Evolutionary conservation across 2,329 filamentous ascomycete species (phyloP).

Genomic region (Penicillium sp.): DNA sequence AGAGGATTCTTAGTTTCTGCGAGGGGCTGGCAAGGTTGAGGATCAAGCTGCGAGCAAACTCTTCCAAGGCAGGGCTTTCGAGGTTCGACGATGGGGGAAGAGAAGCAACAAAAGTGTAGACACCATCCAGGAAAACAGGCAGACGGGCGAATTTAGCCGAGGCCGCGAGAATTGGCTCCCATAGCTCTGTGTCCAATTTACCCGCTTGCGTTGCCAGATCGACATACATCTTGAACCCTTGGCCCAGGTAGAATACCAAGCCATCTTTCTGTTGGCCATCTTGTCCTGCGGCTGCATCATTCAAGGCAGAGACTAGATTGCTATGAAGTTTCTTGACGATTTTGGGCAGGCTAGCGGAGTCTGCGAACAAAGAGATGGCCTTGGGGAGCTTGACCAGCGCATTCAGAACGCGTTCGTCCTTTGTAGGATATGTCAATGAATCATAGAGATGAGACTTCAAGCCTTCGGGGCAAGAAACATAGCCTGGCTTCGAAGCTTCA

Average conservation of each 20-base stretch:
- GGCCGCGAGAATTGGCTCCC: slow-evolving; percentile 67
- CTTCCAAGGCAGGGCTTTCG: slow-evolving; percentile 62
- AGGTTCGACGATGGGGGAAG: slow-evolving; percentile 36
- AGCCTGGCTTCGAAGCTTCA: slow-evolving; percentile 45
- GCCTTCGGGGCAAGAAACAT: slow-evolving; percentile 44
- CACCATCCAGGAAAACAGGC: slow-evolving; percentile 68
- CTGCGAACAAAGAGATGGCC: slow-evolving; percentile 59
- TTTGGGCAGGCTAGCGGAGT: slow-evolving; percentile 68
- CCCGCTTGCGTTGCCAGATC: slow-evolving; percentile 65
- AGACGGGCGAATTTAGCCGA: slow-evolving; percentile 69
- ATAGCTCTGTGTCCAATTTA: slow-evolving; percentile 64
- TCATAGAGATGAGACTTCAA: slow-evolving; percentile 76
- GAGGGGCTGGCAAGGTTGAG: slow-evolving; percentile 76
- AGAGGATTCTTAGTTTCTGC: slow-evolving; percentile 72
- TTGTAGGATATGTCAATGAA: slow-evolving; percentile 63
- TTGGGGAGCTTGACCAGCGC: slow-evolving; percentile 68
- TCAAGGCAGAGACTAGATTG: slow-evolving; percentile 68
- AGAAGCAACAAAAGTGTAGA: slow-evolving; percentile 55
- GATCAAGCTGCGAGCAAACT: slow-evolving; percentile 67
- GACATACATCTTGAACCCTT: slow-evolving; percentile 74
- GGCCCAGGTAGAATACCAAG: slow-evolving; percentile 67
- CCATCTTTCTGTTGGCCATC: slow-evolving; percentile 48
- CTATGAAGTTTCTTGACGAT: slow-evolving; percentile 68
- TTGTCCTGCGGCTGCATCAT: slow-evolving; percentile 64
- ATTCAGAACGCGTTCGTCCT: slow-evolving; percentile 69